Percentiles rank a stretch among this genome's conserved stretches.
These are phyloP conservation scores for Austroboletus festivus DNA, from an alignment of 768 basidiomycete genomes.

Conservation along the genomic window DNA sequence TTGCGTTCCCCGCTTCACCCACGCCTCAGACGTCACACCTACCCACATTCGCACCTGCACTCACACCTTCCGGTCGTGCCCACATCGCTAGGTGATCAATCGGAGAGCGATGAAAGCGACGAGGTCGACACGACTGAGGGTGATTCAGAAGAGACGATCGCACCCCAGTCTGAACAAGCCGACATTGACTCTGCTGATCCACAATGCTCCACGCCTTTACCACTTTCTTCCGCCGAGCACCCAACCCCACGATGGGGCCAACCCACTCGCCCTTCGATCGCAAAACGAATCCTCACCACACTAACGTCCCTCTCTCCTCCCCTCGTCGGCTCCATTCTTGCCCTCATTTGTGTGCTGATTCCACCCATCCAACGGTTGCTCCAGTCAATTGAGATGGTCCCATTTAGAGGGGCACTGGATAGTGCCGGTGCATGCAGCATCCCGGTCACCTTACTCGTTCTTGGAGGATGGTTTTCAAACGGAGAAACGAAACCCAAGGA, in stretches of 20 bases:
- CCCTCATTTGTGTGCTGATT: constrained; percentile 73
- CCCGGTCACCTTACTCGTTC: constrained; percentile 85
- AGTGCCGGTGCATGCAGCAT: constrained; percentile 76
- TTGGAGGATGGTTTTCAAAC: constrained; percentile 87
- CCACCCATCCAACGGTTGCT: constrained; percentile 72
- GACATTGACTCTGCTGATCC: not conserved
- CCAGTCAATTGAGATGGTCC: constrained; percentile 52
- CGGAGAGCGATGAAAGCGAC: constrained; percentile 22
- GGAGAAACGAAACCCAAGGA: constrained; percentile 16
- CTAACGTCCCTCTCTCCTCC: constrained; percentile 82
- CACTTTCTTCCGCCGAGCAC: no score
- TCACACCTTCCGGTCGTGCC: constrained; percentile 23
- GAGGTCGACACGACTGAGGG: constrained; percentile 13
- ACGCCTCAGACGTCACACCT: not conserved
- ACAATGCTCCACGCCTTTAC: not conserved
- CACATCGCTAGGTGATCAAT: constrained; percentile 22
- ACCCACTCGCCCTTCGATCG: not conserved
- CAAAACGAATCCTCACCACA: not conserved
- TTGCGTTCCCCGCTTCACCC: constrained; percentile 1
- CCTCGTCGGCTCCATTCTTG: constrained; percentile 73
- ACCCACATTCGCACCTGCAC: not conserved
- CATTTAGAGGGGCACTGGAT: constrained; percentile 65
- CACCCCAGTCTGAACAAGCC: not conserved
- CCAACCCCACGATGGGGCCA: no score
- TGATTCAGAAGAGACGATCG: constrained; percentile 24